These are phyloP conservation scores for Stachybotrys chartarum DNA, from an alignment of 2,329 filamentous ascomycete genomes.

Conservation along the genomic window DNA sequence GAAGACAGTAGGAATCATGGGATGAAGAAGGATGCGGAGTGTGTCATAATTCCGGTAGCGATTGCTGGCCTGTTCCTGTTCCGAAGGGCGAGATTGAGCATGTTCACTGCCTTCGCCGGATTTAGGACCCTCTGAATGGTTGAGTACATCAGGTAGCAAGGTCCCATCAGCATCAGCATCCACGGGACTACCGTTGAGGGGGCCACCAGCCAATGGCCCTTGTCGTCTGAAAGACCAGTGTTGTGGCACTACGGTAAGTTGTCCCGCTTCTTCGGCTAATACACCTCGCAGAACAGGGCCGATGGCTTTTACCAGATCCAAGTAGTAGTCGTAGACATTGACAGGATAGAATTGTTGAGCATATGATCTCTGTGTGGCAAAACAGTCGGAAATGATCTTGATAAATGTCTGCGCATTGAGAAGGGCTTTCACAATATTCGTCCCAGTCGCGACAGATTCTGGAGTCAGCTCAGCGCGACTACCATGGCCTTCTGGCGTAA, in stretches of 20 bases:
- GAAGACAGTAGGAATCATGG: constrained; percentile 72
- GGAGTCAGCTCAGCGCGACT: constrained; percentile 25
- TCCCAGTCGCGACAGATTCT: constrained; percentile 55
- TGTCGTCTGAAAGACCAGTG: constrained; percentile 45
- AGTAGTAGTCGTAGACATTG: constrained; percentile 81
- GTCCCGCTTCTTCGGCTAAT: constrained; percentile 74
- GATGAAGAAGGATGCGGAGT: constrained; percentile 68
- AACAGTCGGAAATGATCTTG: constrained; percentile 67
- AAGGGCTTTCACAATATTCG: constrained; percentile 69
- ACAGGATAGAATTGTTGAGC: constrained; percentile 63
- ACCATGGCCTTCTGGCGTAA: constrained; percentile 36
- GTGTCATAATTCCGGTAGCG: constrained; percentile 69
- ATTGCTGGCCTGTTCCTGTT: constrained; percentile 33
- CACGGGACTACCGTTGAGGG: constrained; percentile 8
- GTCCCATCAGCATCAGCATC: constrained; percentile 20
- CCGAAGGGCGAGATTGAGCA: constrained; percentile 24
- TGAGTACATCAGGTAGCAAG: constrained; percentile 24
- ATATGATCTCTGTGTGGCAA: constrained; percentile 59
- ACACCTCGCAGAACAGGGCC: constrained; percentile 73
- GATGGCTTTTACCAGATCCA: constrained; percentile 64
- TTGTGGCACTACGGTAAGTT: constrained; percentile 67
- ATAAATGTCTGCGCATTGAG: constrained; percentile 71
- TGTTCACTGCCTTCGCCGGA: constrained; percentile 13
- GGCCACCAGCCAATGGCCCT: constrained; percentile 14
- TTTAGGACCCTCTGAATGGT: constrained; percentile 16